phyloP scores from a whole-genome alignment of 305 asterid genomes.

The Solanum hybrid region DNA sequence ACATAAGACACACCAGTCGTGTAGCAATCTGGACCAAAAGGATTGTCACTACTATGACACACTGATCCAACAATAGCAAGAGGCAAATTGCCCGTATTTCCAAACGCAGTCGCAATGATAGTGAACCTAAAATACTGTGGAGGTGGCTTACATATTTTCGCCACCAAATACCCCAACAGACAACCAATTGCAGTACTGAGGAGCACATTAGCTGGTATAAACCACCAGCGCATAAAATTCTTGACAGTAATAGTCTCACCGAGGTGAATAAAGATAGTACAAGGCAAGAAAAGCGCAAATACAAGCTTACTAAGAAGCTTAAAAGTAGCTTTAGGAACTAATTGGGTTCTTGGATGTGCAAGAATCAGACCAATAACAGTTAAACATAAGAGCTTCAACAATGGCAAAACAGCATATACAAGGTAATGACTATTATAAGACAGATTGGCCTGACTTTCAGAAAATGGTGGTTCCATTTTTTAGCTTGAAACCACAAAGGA shows the following conservation, averaged over 20 bases:
- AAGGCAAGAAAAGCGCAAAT: conserved; percentile 77
- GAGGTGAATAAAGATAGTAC: conserved; percentile 65
- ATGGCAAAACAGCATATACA: conserved; percentile 48
- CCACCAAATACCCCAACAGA: conserved; percentile 58
- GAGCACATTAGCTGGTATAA: conserved; percentile 77
- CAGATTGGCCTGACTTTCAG: conserved; percentile 3
- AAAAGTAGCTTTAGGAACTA: conserved; percentile 77
- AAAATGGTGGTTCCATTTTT: conserved; percentile 20
- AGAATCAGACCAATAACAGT: conserved; percentile 67
- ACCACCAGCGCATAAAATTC: conserved; percentile 78
- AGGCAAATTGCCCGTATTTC: conserved; percentile 86
- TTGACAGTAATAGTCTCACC: conserved; percentile 66
- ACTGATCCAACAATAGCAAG: conserved; percentile 77
- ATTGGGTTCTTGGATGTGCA: conserved; percentile 60
- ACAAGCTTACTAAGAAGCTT: conserved; percentile 90
- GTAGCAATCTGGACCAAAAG: conserved; percentile 60
- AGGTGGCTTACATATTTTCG: conserved; percentile 62
- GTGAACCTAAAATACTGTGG: conserved; percentile 70
- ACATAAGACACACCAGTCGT: conserved; percentile 73
- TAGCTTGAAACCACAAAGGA: background rate
- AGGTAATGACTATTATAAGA: conserved; percentile 37
- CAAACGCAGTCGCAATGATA: conserved; percentile 75
- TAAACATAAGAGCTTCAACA: conserved; percentile 64
- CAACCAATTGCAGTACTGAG: conserved; percentile 75
- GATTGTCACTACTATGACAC: conserved; percentile 55